phyloP scores from a whole-genome alignment of 2,329 filamentous ascomycete genomes.

The Parafenestella ontariensis region DNA sequence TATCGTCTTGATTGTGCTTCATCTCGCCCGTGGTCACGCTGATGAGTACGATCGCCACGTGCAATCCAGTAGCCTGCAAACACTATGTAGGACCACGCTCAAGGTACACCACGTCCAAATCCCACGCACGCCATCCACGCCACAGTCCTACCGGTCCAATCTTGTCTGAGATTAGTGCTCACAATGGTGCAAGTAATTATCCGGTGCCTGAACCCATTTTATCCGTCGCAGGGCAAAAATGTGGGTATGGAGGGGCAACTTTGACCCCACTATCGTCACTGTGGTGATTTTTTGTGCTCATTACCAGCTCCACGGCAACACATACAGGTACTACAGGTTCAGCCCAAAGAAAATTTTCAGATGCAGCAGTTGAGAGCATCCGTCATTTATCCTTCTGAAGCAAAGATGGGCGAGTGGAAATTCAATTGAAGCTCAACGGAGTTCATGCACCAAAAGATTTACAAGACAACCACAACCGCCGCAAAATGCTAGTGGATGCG shows the following conservation, averaged over 20 bases:
- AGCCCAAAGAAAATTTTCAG: neutral
- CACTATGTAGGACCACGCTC: slow-evolving; percentile 1
- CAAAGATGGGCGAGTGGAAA: slow-evolving; percentile 5
- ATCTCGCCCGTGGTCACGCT: slow-evolving; percentile 1
- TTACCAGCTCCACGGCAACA: slow-evolving; percentile 10
- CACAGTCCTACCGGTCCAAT: slow-evolving; percentile 2
- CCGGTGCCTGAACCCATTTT: slow-evolving; percentile 29
- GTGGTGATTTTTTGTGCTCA: slow-evolving; percentile 4
- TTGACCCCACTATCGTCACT: slow-evolving; percentile 22
- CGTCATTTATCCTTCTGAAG: slow-evolving; percentile 10
- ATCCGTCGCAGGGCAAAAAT: slow-evolving; percentile 16
- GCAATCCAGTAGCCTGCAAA: slow-evolving; percentile 1
- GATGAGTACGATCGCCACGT: neutral
- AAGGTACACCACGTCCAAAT: neutral
- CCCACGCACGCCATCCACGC: slow-evolving; percentile 8
- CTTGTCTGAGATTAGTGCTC: neutral
- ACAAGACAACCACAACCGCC: neutral
- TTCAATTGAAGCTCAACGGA: slow-evolving; percentile 1
- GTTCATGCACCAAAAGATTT: slow-evolving; percentile 1
- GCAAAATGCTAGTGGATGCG: slow-evolving; percentile 8
- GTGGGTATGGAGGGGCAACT: slow-evolving; percentile 23
- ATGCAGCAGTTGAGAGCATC: slow-evolving; percentile 8
- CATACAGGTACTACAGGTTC: neutral
- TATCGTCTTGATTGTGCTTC: slow-evolving; percentile 4
- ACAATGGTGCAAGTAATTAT: slow-evolving; percentile 20